Percentiles rank a stretch among this genome's conserved stretches.
Evolutionary conservation across 164 flowering plant genomes (phyloP).

Genomic region (Liquidambar formosana): DNA sequence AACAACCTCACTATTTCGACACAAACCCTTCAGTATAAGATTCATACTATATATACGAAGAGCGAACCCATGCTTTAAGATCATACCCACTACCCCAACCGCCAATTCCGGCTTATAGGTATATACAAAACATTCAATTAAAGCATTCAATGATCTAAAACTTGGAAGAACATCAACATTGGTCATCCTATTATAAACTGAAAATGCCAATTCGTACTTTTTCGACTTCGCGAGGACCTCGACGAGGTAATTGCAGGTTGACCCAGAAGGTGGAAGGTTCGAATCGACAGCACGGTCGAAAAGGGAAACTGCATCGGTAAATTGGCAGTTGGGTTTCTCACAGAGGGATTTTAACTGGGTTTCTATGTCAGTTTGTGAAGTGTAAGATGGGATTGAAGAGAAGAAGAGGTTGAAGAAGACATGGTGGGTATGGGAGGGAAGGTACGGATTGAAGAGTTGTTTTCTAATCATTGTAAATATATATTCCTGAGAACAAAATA

Average conservation of each 20-base stretch:
- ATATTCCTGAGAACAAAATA: too few species aligned
- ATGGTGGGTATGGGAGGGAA: too few species aligned
- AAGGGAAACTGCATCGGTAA: slow-evolving; percentile 35
- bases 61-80: slow-evolving; percentile 56
- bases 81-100: slow-evolving; percentile 53
- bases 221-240: slow-evolving; percentile 37
- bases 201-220: slow-evolving; percentile 41
- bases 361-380: slow-evolving; percentile 22
- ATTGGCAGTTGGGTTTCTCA: slow-evolving; percentile 34
- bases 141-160: slow-evolving; percentile 38
- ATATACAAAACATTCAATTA: slow-evolving; percentile 51
- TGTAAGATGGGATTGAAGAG: slow-evolving; percentile 6
- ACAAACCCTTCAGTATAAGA: slow-evolving; percentile 54
- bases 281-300: slow-evolving; percentile 34
- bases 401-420: neutral
- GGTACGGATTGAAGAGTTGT: too few species aligned
- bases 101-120: slow-evolving; percentile 32
- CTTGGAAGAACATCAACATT: slow-evolving; percentile 28
- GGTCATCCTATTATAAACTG: slow-evolving; percentile 46
- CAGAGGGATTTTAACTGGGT: slow-evolving; percentile 38
- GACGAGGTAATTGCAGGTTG: slow-evolving; percentile 44
- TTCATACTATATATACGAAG: slow-evolving; percentile 38
- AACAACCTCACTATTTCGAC: slow-evolving; percentile 35
- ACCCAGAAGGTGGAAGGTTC: slow-evolving; percentile 35
- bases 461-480: too few species aligned